phyloP scores from a whole-genome alignment of 2,329 filamentous ascomycete species.

The Chrysoporthe puriensis region DNA sequence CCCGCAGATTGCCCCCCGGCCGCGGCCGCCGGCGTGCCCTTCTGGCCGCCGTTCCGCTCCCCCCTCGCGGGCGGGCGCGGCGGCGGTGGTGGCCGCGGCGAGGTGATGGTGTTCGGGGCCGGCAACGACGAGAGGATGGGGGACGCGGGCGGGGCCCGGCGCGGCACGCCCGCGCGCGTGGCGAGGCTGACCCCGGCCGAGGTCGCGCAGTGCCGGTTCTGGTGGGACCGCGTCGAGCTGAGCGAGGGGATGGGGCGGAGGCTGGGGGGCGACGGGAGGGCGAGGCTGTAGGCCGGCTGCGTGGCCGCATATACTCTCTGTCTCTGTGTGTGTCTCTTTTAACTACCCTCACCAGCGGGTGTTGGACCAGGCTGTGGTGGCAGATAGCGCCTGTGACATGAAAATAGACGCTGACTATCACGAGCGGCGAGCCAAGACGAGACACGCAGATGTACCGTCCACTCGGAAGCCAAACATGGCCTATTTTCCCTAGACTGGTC shows the following conservation, averaged over 20 bases:
- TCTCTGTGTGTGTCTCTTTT: background rate
- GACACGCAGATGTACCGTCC: no score
- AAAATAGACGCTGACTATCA: no score
- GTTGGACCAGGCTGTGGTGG: no score
- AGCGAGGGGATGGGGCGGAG: constrained; percentile 48
- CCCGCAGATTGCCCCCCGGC: constrained; percentile 20
- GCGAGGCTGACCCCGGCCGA: constrained; percentile 48
- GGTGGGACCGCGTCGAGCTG: constrained; percentile 59
- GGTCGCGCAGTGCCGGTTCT: constrained; percentile 57
- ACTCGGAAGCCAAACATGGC: no score
- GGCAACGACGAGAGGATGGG: constrained; percentile 60
- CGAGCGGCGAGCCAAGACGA: no score
- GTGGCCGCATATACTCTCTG: background rate
- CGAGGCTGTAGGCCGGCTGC: constrained; percentile 5
- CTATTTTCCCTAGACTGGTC: no score
- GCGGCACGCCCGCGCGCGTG: constrained; percentile 50
- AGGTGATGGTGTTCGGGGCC: constrained; percentile 59
- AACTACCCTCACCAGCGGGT: no score
- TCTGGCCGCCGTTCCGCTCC: constrained; percentile 44
- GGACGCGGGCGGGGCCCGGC: constrained; percentile 37
- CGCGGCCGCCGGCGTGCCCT: constrained; percentile 38
- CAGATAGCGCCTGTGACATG: no score
- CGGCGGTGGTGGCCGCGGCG: constrained; percentile 38
- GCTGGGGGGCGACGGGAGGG: constrained; percentile 1
- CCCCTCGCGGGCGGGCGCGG: constrained; percentile 12